Base-by-base conservation (phyloP, 176 grass and related monocot species). In the Olyra latifolia region DNA sequence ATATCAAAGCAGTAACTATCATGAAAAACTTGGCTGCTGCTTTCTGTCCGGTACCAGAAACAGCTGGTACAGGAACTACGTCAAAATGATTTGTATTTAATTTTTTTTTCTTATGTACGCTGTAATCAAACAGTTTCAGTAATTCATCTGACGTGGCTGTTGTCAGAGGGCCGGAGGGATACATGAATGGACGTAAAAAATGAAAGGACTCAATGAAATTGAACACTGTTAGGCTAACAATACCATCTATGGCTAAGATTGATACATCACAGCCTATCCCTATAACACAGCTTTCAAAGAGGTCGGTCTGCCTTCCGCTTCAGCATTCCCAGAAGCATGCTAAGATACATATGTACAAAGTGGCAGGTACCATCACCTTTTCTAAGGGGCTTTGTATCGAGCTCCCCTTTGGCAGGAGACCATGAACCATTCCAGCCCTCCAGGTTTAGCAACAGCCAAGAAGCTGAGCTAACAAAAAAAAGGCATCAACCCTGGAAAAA, bases 261-360 rank as follows among this genome's bases (percentile, higher is more conserved):
- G 75, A 84, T 75, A 70, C 35, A 84, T 27, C 54, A 55, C 70
- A 85, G 15, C 66, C 88, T 84, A 89, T 83, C 77, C 66, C 69
- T 83, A 83, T 61, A 66, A 85, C 80, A 79, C 74, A 89, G 85
- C 74, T 83, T 74, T 71, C 48, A 76, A 11, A 39, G 50, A 50
- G 45, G 47, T 55, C 14, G 44, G 49, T 61, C 50, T 54, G 71
- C 66, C 80, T 91, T 59, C 79, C 42, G 74, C 79, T 76, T 83
- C 83, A 48, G 74, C 80, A 63, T 85, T 74, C 39, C 63, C 80
- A 87, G 93, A 89, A 87, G 57, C 76, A 85, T 55, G 62, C 57
- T 77, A 75, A 45, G 80, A 86, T 85, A 88, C 83, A 58, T 94
- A 91, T 89, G 72, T 91, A 94, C 83, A 94, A n/a, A 25, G 75